Base-by-base conservation (phyloP, 805 yeast genomes). In the Candida glaebosa region DNA sequence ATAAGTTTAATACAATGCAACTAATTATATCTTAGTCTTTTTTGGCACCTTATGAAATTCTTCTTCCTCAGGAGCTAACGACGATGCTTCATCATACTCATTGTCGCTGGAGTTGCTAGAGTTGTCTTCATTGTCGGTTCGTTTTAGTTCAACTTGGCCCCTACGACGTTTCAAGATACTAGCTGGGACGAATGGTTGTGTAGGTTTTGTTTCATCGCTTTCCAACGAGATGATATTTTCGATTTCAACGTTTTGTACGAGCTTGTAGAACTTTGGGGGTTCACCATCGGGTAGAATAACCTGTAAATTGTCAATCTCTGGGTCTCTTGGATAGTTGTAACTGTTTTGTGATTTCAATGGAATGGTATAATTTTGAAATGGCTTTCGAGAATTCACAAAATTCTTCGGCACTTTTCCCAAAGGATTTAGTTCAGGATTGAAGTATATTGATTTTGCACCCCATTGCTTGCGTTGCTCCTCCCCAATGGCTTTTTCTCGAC, bases 361-460 rank as follows among this genome's bases (percentile, higher is more conserved):
- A 26, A 61, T 61, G 1, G 67, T 60, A 3, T 61, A 26, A 38
- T 65, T 67, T 4, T 56, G 56, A 7, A 61, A 42, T 18, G 42
- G 46, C 24, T 9, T 16, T 43, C 58, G 33, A 1, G 15, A 17
- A 28, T 39, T 16, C 5, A 49, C 50, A 32, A 48, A 49, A 14
- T 60, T 50, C 3, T 45, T 39, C 0, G 85, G 84, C 0, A 81
- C 76, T 37, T 52, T 58, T 0, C 88, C 88, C 4, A 71, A 52
- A 2, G 83, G 81, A 45, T 82, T 82, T 64, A 84, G 71, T 46
- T 82, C 86, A 3, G 82, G 80, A 49, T 82, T 83, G 57, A 77
- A 81, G 53, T 75, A 82, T 1, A 80, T 65, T 5, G 86, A 79
- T 30, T 67, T 60, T 20, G 49, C 52, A 2, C 81, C 82, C 50